Conservation (phyloP, 768 basidiomycete species). For the Lactarius sanguifluus region DNA sequence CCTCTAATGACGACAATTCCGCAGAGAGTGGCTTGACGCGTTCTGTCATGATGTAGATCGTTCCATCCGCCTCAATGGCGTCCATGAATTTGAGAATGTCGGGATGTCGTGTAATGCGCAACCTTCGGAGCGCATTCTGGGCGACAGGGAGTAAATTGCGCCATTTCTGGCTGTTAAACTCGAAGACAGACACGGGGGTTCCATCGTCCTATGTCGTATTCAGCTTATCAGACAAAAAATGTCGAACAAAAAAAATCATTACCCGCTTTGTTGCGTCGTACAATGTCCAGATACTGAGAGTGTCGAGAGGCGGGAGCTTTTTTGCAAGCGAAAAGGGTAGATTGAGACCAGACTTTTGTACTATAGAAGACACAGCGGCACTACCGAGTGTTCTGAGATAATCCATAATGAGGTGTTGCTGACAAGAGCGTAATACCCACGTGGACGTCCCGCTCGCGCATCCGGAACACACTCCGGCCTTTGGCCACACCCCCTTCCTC, state of each 20-base stretch:
- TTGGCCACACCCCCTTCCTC: background rate
- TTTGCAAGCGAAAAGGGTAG: slow-evolving; percentile 83
- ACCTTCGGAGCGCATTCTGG: slow-evolving; percentile 84
- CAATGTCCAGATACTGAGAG: slow-evolving; percentile 75
- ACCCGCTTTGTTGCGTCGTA: slow-evolving; percentile 91
- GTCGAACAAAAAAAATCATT: slow-evolving; percentile 26
- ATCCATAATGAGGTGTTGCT: slow-evolving; percentile 54
- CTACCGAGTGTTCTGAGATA: slow-evolving; percentile 80
- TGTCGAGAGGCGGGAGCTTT: slow-evolving; percentile 65
- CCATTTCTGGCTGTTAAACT: slow-evolving; percentile 74
- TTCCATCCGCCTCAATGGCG: slow-evolving; percentile 83
- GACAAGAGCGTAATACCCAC: slow-evolving; percentile 1
- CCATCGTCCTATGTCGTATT: slow-evolving; percentile 75
- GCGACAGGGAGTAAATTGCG: slow-evolving; percentile 71
- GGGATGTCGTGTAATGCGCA: slow-evolving; percentile 90
- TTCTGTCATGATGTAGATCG: slow-evolving; percentile 93
- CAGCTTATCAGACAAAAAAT: slow-evolving; percentile 25
- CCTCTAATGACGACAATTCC: slow-evolving; percentile 61
- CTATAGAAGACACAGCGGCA: slow-evolving; percentile 85
- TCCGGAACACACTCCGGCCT: background rate
- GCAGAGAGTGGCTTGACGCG: slow-evolving; percentile 74
- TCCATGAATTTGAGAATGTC: slow-evolving; percentile 97
- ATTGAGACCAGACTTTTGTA: slow-evolving; percentile 89
- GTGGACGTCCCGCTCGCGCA: background rate
- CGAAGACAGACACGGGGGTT: slow-evolving; percentile 83